Conservation (phyloP, 768 basidiomycete genomes). For the Xanthoconium purpureum region DNA sequence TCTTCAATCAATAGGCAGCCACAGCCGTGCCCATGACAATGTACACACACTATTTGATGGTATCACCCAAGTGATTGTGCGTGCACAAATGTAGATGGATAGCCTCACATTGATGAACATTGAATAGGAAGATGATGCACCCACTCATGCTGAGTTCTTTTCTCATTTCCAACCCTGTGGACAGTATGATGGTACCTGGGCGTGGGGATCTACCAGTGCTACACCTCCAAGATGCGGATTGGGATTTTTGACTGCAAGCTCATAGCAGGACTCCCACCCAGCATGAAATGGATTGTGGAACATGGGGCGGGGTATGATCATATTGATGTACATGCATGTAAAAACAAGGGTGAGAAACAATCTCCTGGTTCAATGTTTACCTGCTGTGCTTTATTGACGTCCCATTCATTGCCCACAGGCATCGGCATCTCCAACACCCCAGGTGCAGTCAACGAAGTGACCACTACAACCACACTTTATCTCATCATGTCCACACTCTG, state of each 20-base stretch:
- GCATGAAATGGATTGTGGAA: slow-evolving; percentile 80
- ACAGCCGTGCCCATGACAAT: slow-evolving; percentile 79
- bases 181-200: slow-evolving; percentile 47
- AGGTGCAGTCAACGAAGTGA: slow-evolving; percentile 85
- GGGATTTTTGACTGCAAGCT: slow-evolving; percentile 51
- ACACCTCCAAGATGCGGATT: slow-evolving; percentile 41
- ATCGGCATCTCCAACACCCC: slow-evolving; percentile 87
- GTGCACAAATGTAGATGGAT: slow-evolving; percentile 19
- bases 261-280: slow-evolving; percentile 56
- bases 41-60: slow-evolving; percentile 55
- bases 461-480: slow-evolving; percentile 84
- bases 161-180: slow-evolving; percentile 40
- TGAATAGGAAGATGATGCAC: slow-evolving; percentile 37
- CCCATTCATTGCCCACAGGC: slow-evolving; percentile 4
- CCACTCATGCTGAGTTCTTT: slow-evolving; percentile 45
- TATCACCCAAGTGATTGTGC: slow-evolving; percentile 73
- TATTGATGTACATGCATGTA: slow-evolving; percentile 72
- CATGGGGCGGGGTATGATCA: slow-evolving; percentile 89
- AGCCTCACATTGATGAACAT: neutral
- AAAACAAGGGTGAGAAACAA: slow-evolving; percentile 57
- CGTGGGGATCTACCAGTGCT: slow-evolving; percentile 51
- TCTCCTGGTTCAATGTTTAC: neutral
- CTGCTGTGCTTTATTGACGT: neutral
- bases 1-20: slow-evolving; percentile 49
- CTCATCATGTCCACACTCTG: slow-evolving; percentile 76